These are phyloP conservation scores for Candida broadrunensis DNA, from an alignment of 805 yeast species.

Conservation along the genomic window DNA sequence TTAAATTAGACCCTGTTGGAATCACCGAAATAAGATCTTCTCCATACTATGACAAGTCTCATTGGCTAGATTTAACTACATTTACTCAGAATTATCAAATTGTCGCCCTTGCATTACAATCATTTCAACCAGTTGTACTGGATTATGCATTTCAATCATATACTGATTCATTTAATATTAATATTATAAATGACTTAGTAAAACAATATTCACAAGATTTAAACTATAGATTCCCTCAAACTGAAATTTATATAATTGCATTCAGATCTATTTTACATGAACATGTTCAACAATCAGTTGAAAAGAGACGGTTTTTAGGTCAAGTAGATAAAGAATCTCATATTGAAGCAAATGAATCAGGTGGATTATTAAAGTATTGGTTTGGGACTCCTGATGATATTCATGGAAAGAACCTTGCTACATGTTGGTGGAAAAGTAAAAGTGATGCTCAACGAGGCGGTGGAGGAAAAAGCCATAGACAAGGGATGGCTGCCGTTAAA, in stretches of 20 bases:
- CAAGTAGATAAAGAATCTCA: constrained; percentile 30
- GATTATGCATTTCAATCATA: constrained; percentile 24
- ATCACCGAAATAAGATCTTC: constrained; percentile 19
- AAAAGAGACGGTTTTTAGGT: constrained; percentile 22
- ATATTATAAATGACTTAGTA: constrained; percentile 14
- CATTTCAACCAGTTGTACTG: constrained; percentile 14
- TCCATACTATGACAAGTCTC: constrained; percentile 26
- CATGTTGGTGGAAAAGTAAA: constrained; percentile 34
- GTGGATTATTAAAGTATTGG: constrained; percentile 21
- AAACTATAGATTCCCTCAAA: constrained; percentile 9
- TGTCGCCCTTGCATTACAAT: constrained; percentile 27
- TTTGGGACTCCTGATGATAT: constrained; percentile 32
- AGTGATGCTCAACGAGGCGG: constrained; percentile 32
- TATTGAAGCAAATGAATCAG: constrained; percentile 5
- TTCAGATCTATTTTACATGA: constrained; percentile 27
- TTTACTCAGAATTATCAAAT: constrained; percentile 17
- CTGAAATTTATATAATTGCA: constrained; percentile 27
- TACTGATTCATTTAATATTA: constrained; percentile 24
- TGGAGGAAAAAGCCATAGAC: constrained; percentile 27
- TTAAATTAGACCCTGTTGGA: constrained; percentile 3
- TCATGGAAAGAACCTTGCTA: constrained; percentile 33
- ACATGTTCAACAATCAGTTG: constrained; percentile 20
- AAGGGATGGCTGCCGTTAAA: constrained; percentile 25
- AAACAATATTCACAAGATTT: constrained; percentile 9
- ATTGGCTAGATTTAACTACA: constrained; percentile 20